phyloP scores from a whole-genome alignment of 129 eudicot genomes.

The Pulicaria dysenterica region DNA sequence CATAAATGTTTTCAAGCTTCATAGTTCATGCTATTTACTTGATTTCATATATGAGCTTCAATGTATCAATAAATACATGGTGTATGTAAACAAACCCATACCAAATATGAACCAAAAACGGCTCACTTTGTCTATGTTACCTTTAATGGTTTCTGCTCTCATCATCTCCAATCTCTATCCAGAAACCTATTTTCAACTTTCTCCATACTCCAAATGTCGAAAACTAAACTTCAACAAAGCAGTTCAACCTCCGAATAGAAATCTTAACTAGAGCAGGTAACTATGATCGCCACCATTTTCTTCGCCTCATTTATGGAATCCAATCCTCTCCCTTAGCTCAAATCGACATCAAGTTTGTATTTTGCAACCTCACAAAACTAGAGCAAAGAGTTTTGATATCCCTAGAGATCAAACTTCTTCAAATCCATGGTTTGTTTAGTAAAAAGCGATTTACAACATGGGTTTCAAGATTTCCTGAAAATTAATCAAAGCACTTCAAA shows the following conservation, averaged over 20 bases:
- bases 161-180: conserved; percentile 49
- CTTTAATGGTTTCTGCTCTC: conserved; percentile 36
- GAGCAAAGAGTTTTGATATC: conserved; percentile 56
- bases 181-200: conserved; percentile 28
- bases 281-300: conserved; percentile 72
- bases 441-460: conserved; percentile 24
- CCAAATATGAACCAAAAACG: conserved; percentile 41
- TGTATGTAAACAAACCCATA: conserved; percentile 21
- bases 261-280: conserved; percentile 59
- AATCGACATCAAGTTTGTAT: conserved; percentile 61
- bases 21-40: conserved; percentile 1
- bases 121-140: conserved; percentile 36
- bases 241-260: conserved; percentile 63
- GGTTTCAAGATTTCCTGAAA: conserved; percentile 26
- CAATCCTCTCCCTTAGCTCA: conserved; percentile 57
- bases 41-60: conserved; percentile 28
- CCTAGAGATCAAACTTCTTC: conserved; percentile 53
- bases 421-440: conserved; percentile 31
- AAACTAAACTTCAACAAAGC: conserved; percentile 27
- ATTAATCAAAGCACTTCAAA: not conserved
- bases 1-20: not conserved
- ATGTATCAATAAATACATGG: conserved; percentile 25
- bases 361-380: conserved; percentile 73
- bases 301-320: conserved; percentile 71
- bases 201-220: conserved; percentile 40